Base-by-base conservation (phyloP, 352 stramenopile genomes). In the Pythium chondricola region DNA sequence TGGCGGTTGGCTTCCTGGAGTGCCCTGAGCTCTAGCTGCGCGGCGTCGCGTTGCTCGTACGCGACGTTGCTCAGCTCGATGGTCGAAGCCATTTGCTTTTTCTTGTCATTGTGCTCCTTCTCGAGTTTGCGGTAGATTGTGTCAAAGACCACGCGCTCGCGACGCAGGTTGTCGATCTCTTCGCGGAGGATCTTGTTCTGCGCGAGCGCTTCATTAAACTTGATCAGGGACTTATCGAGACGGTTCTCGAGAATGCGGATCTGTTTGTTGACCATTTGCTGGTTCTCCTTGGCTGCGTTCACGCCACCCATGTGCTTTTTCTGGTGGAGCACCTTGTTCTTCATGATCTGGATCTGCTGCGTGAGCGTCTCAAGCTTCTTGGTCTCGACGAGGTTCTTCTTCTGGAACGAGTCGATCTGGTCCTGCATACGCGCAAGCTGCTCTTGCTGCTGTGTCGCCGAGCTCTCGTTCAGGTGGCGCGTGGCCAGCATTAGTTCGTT, bases 211-310 rank as follows among this genome's bases (percentile, higher is more conserved):
- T 98, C 93, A 63, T 98, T 98, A 51, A 98, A 98, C 63, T 98
- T 98, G 26, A 98, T 70, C 14, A 98, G 70, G 22, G 93, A 95
- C 69, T 98, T 97, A 69, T 98, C 94, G 32, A 98, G 72, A 1
- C 91, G 80, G 66, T 97, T 98, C 59, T 98, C 95, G n/a, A 98
- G 67, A 42, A 98, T 97, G 31, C 79, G 78, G 39, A 98, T 97
- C 73, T 98, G 93, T 67, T 98, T 98, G 63, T 92, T 79, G 22
- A 98, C 80, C 73, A 97, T 95, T 61, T 94, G 75, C 48, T 97
- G 83, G 66, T 97, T 98, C 64, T 98, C 94, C 30, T 91, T 85
- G 6, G 92, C 85, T 5, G 94, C 95, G 67, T 98, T 98, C 14
- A 98, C 85, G 22, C 95, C 95, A 41, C 95, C 95, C 86, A 98